Percentiles rank a stretch among this genome's conserved stretches.
phyloP scores from a whole-genome alignment of 352 stramenopile genomes.

The Phytophthora rubi region DNA sequence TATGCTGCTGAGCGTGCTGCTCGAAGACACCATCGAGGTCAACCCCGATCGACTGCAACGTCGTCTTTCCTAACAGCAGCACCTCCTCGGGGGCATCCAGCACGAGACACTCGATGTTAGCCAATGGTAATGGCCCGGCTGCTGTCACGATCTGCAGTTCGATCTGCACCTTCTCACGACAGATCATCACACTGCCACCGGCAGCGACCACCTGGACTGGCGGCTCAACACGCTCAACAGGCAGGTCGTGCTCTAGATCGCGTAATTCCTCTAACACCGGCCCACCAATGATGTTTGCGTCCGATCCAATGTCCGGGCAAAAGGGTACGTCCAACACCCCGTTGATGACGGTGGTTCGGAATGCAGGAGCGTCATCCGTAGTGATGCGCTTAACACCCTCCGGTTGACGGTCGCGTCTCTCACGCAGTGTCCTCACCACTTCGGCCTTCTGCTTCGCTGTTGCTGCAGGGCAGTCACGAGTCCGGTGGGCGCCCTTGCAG shows the following conservation, averaged over 20 bases:
- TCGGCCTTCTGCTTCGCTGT: no score
- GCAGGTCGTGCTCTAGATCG: background rate
- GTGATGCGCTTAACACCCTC: no score
- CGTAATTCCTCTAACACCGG: background rate
- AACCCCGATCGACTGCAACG: constrained; percentile 14
- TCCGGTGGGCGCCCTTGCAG: no score
- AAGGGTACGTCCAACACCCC: background rate
- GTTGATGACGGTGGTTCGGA: background rate
- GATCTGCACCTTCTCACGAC: background rate
- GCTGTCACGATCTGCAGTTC: background rate
- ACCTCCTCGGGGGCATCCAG: background rate
- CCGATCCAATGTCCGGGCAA: background rate
- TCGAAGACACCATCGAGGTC: constrained; percentile 16
- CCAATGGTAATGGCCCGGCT: background rate
- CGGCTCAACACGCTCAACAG: background rate
- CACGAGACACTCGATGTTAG: constrained; percentile 11
- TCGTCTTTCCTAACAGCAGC: background rate
- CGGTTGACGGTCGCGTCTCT: no score
- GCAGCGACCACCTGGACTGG: background rate
- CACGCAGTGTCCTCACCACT: no score
- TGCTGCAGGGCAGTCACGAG: no score
- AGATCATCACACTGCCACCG: background rate
- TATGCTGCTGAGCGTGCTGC: constrained; percentile 13
- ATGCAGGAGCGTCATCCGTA: no score
- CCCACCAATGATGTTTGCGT: background rate